A percentile compares a stretch with the other conserved stretches of the same genome.
phyloP scores from a whole-genome alignment of 164 flowering plant genomes.

The Euptelea pleiosperma region DNA sequence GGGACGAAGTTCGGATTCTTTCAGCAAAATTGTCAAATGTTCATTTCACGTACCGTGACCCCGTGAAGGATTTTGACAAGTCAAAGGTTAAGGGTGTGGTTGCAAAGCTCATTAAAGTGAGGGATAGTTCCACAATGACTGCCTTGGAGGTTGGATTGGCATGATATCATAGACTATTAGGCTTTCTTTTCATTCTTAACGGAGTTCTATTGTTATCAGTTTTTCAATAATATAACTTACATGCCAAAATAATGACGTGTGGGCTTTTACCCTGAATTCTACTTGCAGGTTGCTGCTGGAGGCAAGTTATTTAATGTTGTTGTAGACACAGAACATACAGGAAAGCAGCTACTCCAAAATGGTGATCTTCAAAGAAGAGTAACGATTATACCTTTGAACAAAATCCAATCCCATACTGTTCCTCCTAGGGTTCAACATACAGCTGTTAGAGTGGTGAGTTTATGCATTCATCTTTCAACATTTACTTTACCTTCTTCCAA shows the following conservation, averaged over 20 bases:
- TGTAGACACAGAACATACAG: conserved; percentile 91
- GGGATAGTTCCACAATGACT: conserved; percentile 73
- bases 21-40: conserved; percentile 69
- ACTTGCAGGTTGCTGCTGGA: conserved; percentile 85
- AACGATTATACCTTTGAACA: conserved; percentile 88
- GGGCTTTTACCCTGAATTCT: neutral
- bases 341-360: conserved; percentile 79
- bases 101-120: conserved; percentile 88
- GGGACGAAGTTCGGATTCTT: conserved; percentile 62
- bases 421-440: conserved; percentile 57
- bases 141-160: conserved; percentile 72
- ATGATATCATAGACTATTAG: neutral
- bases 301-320: conserved; percentile 92
- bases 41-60: conserved; percentile 74
- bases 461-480: conserved; percentile 2
- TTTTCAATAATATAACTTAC: neutral
- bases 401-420: conserved; percentile 63
- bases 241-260: no score
- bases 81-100: conserved; percentile 97
- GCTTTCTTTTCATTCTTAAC: neutral
- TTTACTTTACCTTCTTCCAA: neutral
- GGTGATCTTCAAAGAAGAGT: conserved; percentile 88
- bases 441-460: conserved; percentile 70
- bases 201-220: neutral
- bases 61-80: conserved; percentile 72